Conservation (phyloP, 176 grass and related monocot genomes). For the Themeda triandra region DNA sequence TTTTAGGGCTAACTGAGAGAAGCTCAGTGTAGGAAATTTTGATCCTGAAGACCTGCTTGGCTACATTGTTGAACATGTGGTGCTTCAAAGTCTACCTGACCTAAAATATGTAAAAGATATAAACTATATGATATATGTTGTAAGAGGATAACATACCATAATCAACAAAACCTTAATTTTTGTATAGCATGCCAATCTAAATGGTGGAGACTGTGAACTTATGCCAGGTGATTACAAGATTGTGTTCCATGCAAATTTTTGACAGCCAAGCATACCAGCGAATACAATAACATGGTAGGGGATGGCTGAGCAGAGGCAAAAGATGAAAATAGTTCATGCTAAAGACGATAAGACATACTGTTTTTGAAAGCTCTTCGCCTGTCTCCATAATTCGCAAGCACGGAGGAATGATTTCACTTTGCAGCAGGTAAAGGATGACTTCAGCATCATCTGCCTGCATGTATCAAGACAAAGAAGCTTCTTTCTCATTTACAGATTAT, state of each 20-base stretch:
- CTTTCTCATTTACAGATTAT: constrained; percentile 10
- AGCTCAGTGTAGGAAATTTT: neutral
- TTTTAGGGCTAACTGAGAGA: neutral
- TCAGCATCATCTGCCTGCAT: constrained; percentile 60
- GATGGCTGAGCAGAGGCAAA: constrained; percentile 16
- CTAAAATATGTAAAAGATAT: neutral
- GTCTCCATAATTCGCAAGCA: constrained; percentile 76
- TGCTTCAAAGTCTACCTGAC: neutral
- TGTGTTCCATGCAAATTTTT: neutral
- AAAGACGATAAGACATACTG: constrained; percentile 42
- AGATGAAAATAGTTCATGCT: neutral
- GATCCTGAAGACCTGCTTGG: neutral
- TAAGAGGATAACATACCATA: neutral
- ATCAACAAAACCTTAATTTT: neutral
- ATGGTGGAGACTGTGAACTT: neutral
- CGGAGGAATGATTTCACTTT: constrained; percentile 65
- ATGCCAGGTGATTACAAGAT: neutral
- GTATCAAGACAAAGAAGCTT: constrained; percentile 9
- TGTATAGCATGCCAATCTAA: neutral
- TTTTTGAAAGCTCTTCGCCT: constrained; percentile 74
- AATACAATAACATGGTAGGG: neutral
- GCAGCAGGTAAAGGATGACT: constrained; percentile 56
- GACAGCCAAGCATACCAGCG: neutral
- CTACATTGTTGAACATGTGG: neutral
- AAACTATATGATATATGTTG: neutral